Base-by-base conservation (phyloP, 2,329 filamentous ascomycete species). In the Madurella fahalii region DNA sequence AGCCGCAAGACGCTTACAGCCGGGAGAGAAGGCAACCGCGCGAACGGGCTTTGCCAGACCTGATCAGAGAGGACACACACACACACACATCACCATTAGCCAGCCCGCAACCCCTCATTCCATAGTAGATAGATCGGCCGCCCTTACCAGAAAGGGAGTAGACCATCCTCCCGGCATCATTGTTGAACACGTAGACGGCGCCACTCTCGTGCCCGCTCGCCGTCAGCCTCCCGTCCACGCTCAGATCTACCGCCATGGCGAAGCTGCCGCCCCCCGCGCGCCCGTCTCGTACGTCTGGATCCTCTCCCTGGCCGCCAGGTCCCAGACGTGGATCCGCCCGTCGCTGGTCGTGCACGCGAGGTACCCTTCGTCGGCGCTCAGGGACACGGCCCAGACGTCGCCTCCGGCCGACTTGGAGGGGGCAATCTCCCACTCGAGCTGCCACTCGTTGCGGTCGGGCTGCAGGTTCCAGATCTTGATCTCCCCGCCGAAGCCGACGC, bases 181-280 rank as follows among this genome's bases (percentile, higher is more conserved):
- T 97, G 75, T 91, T 92, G 78, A 97, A 99, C 58, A 99, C 84
- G 73, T 96, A 96, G 59, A 97, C 82, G 12, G 85, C 86, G 15
- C 94, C 94, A 65, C 89, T 96, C 69, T 96, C 89, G 72, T 99
- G 93, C 0, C 94, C 94, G 50, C 88, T 95, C 4, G 92, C 93
- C 31, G 92, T 95, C 70, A 90, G 87, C 59, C 83, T 85, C 50
- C 92, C 93, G 69, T 99, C 88, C 17, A 75, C 72, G 63, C 82
- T 85, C 69, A 97, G 72, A 69, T 94, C 92, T 58, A 99, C 85
- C 65, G 87, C 88, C 74, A 94, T 83, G 39, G 91, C 93, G 73
- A 96, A 97, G 70, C 87, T 93, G 13, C 62, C 65, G 0, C 61
- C 59, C 1, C 61, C 17, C 58, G 46, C 53, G 73, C 78, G 25